A percentile compares a stretch with the other conserved stretches of the same genome.
Evolutionary conservation across 345 rosid genomes (phyloP).

Genomic region (Dipteronia dyeriana): DNA sequence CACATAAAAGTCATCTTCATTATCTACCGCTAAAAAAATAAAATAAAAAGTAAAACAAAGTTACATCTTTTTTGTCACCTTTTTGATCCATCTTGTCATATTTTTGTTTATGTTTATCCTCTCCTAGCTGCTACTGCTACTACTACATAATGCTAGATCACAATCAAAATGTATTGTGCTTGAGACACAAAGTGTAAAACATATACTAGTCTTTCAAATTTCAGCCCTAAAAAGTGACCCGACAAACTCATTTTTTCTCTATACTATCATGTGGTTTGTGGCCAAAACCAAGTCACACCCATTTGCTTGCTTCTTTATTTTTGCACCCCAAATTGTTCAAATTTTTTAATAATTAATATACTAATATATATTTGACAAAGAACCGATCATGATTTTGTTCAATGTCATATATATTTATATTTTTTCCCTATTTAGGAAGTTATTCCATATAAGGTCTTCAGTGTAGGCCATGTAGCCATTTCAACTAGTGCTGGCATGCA

Average conservation of each 20-base stretch:
- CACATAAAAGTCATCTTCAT: conserved; percentile 13
- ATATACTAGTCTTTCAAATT: conserved; percentile 30
- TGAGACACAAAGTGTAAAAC: conserved; percentile 30
- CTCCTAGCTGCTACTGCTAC: conserved; percentile 18
- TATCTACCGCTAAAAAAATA: neutral
- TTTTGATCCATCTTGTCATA: conserved; percentile 42
- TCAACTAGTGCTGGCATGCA: conserved; percentile 27
- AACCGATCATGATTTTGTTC: conserved; percentile 21
- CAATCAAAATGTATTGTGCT: conserved; percentile 36
- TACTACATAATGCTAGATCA: conserved; percentile 27
- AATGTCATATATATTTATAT: neutral
- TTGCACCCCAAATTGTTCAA: neutral
- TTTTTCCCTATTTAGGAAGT: conserved; percentile 43
- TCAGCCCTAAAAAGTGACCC: conserved; percentile 48
- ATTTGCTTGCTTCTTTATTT: conserved; percentile 21
- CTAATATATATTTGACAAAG: neutral
- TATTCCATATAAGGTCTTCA: conserved; percentile 29
- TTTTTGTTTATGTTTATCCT: conserved; percentile 36
- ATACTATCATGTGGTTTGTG: conserved; percentile 45
- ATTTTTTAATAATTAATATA: neutral
- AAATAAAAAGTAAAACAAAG: no score
- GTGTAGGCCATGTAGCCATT: conserved; percentile 36
- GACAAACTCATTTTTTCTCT: conserved; percentile 56
- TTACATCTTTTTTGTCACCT: neutral
- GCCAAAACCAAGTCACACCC: conserved; percentile 32